These are phyloP conservation scores for Calonectria henricotiae DNA, from an alignment of 2,329 filamentous ascomycete genomes.

Conservation along the genomic window DNA sequence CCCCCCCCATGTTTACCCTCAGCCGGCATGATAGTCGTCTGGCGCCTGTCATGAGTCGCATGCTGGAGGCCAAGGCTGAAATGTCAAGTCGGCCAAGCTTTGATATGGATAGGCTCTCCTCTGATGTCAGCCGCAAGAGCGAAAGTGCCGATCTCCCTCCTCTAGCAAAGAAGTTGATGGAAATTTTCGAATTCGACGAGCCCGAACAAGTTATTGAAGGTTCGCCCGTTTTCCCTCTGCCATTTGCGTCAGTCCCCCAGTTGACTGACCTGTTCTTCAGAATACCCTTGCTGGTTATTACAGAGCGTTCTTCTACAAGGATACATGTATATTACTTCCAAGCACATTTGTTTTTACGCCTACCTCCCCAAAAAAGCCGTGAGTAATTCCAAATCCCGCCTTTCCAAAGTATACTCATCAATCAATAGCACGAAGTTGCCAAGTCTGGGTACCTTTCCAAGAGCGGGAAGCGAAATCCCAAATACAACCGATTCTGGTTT, in stretches of 20 bases:
- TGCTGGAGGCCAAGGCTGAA: conserved; percentile 80
- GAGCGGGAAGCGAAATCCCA: conserved; percentile 88
- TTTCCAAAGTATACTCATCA: conserved; percentile 38
- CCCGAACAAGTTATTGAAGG: conserved; percentile 89
- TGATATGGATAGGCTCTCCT: conserved; percentile 67
- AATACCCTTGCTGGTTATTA: conserved; percentile 94
- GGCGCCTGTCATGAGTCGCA: conserved; percentile 83
- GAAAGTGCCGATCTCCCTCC: conserved; percentile 67
- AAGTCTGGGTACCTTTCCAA: conserved; percentile 94
- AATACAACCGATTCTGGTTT: conserved; percentile 95
- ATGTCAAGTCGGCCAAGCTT: conserved; percentile 74
- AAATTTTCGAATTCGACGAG: conserved; percentile 88
- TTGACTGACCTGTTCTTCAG: conserved; percentile 60
- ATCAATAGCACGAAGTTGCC: conserved; percentile 75
- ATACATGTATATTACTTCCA: conserved; percentile 94
- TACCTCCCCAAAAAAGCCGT: conserved; percentile 95
- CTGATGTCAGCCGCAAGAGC: conserved; percentile 57
- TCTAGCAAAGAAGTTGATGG: conserved; percentile 81
- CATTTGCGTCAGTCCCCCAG: conserved; percentile 30
- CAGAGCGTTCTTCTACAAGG: conserved; percentile 94
- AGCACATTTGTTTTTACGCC: conserved; percentile 97
- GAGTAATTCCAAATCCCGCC: conserved; percentile 55
- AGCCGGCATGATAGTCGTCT: conserved; percentile 63
- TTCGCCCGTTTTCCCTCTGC: conserved; percentile 55
- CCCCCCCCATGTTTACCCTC: conserved; percentile 47